Evolutionary conservation across 2,329 filamentous ascomycete genomes (phyloP).

Genomic region (Trichophaea hybrida): DNA sequence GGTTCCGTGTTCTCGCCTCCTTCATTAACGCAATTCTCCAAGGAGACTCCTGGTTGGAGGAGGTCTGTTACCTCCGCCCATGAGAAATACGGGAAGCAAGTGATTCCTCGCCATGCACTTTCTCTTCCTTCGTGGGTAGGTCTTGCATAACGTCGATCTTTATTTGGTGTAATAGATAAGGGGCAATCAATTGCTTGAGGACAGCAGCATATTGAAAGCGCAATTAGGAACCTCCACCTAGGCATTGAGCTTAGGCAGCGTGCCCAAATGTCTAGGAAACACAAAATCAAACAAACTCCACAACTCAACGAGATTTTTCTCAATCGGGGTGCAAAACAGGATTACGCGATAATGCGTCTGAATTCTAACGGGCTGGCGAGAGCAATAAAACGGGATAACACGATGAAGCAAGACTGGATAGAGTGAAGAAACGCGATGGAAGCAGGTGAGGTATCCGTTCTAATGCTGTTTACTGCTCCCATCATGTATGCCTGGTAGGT

Average conservation of each 20-base stretch:
- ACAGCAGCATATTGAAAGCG: conserved; percentile 93
- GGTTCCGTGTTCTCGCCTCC: too few relatives aligned
- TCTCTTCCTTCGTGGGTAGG: conserved; percentile 87
- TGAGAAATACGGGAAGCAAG: too few relatives aligned
- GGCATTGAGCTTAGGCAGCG: conserved; percentile 77
- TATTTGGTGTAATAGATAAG: conserved; percentile 80
- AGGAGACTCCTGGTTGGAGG: too few relatives aligned
- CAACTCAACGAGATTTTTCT: conserved; percentile 87
- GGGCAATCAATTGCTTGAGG: conserved; percentile 81
- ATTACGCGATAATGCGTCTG: conserved; percentile 83
- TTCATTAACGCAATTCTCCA: too few relatives aligned
- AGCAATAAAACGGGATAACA: too few relatives aligned
- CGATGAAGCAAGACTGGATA: too few relatives aligned
- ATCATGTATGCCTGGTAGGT: too few relatives aligned
- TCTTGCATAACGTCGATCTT: conserved; percentile 91
- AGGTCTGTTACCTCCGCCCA: too few relatives aligned
- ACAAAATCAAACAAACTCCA: conserved; percentile 98
- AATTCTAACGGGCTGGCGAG: neutral
- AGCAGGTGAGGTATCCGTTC: too few relatives aligned
- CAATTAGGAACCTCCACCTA: conserved; percentile 87
- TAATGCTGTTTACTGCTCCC: too few relatives aligned
- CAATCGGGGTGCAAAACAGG: conserved; percentile 89
- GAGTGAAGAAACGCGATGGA: too few relatives aligned
- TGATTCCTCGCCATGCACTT: conserved; percentile 40
- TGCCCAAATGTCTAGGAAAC: conserved; percentile 88